phyloP scores from a whole-genome alignment of 768 basidiomycete species.

The Gloeophyllum trabeum region DNA sequence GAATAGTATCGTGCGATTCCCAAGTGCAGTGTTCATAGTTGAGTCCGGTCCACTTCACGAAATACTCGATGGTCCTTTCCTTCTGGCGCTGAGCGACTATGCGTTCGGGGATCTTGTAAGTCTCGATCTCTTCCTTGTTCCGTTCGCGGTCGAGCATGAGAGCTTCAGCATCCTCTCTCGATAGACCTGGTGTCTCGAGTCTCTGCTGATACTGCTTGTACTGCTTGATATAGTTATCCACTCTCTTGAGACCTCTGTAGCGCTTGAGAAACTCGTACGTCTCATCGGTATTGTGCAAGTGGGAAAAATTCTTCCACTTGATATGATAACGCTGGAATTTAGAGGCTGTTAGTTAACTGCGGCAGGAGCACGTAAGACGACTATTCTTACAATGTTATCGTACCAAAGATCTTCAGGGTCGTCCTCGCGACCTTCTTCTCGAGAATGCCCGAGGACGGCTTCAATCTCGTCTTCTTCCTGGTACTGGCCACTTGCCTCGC shows the following conservation, averaged over 20 bases:
- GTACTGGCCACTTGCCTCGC: constrained; percentile 11
- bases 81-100: constrained; percentile 71
- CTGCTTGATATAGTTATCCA: constrained; percentile 97
- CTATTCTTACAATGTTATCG: constrained; percentile 63
- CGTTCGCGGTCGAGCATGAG: constrained; percentile 86
- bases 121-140: constrained; percentile 84
- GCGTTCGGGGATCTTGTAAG: constrained; percentile 85
- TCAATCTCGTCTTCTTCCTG: constrained; percentile 85
- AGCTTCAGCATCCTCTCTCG: constrained; percentile 82
- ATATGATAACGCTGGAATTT: constrained; percentile 81
- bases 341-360: constrained; percentile 37
- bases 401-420: constrained; percentile 80
- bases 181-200: constrained; percentile 51
- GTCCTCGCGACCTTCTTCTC: constrained; percentile 71
- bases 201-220: constrained; percentile 67
- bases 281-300: constrained; percentile 99
- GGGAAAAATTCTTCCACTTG: constrained; percentile 98
- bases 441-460: constrained; percentile 74
- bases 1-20: constrained; percentile 79
- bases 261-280: constrained; percentile 92
- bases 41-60: constrained; percentile 94
- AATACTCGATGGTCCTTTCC: constrained; percentile 56
- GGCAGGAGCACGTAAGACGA: constrained; percentile 3
- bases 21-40: constrained; percentile 95
- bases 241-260: constrained; percentile 91